A percentile compares a stretch with the other conserved stretches of the same genome.
Conservation (phyloP, 805 yeast genomes). For the Hanseniaspora singularis region DNA sequence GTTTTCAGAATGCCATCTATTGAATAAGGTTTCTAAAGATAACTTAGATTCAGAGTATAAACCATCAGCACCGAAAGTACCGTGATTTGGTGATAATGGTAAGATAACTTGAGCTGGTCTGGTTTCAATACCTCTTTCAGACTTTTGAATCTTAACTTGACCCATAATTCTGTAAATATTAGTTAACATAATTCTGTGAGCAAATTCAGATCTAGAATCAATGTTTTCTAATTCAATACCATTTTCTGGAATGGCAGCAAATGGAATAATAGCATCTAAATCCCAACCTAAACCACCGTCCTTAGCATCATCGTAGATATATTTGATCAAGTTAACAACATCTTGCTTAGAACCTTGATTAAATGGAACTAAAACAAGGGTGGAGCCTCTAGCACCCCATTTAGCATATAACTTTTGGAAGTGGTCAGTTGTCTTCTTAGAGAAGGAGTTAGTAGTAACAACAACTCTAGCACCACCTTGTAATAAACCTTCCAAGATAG, state of each 20-base stretch:
- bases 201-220: slow-evolving; percentile 91
- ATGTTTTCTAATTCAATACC: slow-evolving; percentile 90
- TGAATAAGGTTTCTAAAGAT: slow-evolving; percentile 88
- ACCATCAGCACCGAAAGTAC: slow-evolving; percentile 97
- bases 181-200: slow-evolving; percentile 97
- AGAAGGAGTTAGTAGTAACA: slow-evolving; percentile 92
- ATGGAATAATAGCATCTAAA: slow-evolving; percentile 88
- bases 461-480: slow-evolving; percentile 97
- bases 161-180: slow-evolving; percentile 88
- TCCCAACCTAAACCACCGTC: slow-evolving; percentile 96
- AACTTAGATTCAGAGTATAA: slow-evolving; percentile 95
- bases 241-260: slow-evolving; percentile 98
- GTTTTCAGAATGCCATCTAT: slow-evolving; percentile 97
- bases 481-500: slow-evolving; percentile 82
- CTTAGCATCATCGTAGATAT: slow-evolving; percentile 71
- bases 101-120: slow-evolving; percentile 96
- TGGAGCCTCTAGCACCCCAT: slow-evolving; percentile 84
- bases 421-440: slow-evolving; percentile 87
- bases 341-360: slow-evolving; percentile 96
- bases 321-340: slow-evolving; percentile 71
- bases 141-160: slow-evolving; percentile 73
- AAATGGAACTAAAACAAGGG: slow-evolving; percentile 93
- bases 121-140: slow-evolving; percentile 64
- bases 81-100: slow-evolving; percentile 98
- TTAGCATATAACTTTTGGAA: slow-evolving; percentile 89